A percentile compares a stretch with the other conserved stretches of the same genome.
phyloP scores from a whole-genome alignment of 805 yeast species.

The Schwanniomyces sp. region DNA sequence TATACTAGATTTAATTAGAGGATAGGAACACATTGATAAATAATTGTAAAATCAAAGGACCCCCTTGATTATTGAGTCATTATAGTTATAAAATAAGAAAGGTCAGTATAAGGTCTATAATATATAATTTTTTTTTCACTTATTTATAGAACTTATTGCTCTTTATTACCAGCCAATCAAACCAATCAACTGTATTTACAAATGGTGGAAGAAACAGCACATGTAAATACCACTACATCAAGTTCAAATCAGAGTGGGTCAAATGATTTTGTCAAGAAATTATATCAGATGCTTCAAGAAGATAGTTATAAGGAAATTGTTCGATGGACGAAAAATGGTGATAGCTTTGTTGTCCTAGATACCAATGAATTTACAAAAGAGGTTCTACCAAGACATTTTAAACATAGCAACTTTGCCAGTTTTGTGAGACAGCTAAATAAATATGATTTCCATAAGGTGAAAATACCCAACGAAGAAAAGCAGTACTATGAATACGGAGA shows the following conservation, averaged over 20 bases:
- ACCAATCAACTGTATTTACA: slow-evolving; percentile 3
- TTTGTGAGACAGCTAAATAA: slow-evolving; percentile 96
- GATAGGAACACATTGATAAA: background rate
- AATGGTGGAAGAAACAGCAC: slow-evolving; percentile 3
- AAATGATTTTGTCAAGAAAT: slow-evolving; percentile 77
- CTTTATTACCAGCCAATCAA: background rate
- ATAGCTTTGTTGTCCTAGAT: slow-evolving; percentile 84
- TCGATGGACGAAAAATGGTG: slow-evolving; percentile 84
- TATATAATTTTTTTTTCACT: background rate
- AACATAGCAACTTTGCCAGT: slow-evolving; percentile 92
- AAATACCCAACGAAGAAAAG: slow-evolving; percentile 64
- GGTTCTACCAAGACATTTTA: slow-evolving; percentile 88
- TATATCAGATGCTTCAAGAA: slow-evolving; percentile 82
- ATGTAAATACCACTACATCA: slow-evolving; percentile 12
- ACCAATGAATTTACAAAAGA: slow-evolving; percentile 88
- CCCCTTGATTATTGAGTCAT: background rate
- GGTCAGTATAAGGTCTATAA: background rate
- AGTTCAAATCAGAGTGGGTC: slow-evolving; percentile 48
- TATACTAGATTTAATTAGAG: background rate
- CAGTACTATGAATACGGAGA: slow-evolving; percentile 59
- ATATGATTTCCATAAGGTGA: slow-evolving; percentile 96
- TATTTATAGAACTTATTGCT: background rate
- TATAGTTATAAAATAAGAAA: background rate
- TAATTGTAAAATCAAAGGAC: background rate
- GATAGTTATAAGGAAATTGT: slow-evolving; percentile 75